Evolutionary conservation across 768 basidiomycete species (phyloP), one percentile per base, ranked within the genome.

Genomic region (Leucocoprinus leucothites): DNA sequence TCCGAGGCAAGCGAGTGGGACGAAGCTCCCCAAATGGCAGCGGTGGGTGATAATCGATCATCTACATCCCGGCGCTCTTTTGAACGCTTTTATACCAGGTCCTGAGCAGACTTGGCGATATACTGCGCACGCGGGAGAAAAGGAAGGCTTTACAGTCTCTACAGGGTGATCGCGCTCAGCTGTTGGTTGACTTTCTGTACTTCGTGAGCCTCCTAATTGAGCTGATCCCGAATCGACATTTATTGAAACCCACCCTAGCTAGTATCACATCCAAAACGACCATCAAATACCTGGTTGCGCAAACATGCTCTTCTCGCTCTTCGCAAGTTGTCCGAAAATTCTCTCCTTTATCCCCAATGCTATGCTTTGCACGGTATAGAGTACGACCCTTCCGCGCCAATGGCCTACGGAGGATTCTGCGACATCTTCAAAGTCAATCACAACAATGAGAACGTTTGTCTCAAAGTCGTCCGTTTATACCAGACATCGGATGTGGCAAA

Each of bases 391-490:
- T 45, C 47, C 5, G 55, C 61, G 1, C 51, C 59, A 2, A 54
- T 64, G 0, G 53, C 57, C 21, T 31, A 11, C 31, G 69, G 69
- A 2, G 51, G 61, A n/a, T 69, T 68, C 51, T 61, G 66, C 6
- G 69, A 71, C 13, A 63, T 71, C 16, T 67, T 65, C 60, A 66
- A 51, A 51, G 66, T 64, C 1, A 4, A 38, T n/a, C 57, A 61
- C 41, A 53, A 59, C 1, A 62, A 58, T 9, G 57, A 60, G 24
- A 24, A 49, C 2, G 61, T 70, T 0, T 67, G 65, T 43, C 22
- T 68, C 35, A 70, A 70, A 48, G 51, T 31, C 11, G 31, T 31
- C 31, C 31, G 31, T 31, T 11, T 31, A 11, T 31, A 31, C 11
- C 31, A 31, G 11, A 31, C 31, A 5, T 31, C 31, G 6, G 31